These are phyloP conservation scores for Vigna trinervia DNA, from an alignment of 306 rosid species.

Conservation along the genomic window DNA sequence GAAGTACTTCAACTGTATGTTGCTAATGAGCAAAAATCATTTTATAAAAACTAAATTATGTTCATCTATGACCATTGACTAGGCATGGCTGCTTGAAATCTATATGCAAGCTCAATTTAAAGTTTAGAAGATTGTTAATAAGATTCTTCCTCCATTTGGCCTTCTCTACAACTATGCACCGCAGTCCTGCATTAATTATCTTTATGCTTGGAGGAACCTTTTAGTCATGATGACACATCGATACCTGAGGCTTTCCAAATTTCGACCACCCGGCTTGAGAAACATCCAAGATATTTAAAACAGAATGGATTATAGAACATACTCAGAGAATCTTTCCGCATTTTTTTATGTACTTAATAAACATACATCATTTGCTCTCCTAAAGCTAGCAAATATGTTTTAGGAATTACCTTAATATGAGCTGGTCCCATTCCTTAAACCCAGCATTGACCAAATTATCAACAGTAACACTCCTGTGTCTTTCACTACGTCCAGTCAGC, in stretches of 20 bases:
- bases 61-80: background rate
- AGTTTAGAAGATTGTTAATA: no score
- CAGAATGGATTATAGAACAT: no score
- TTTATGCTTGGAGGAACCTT: background rate
- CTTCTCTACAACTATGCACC: no score
- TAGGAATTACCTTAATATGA: slow-evolving; percentile 72
- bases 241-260: background rate
- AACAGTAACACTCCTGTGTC: slow-evolving; percentile 62
- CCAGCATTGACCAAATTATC: slow-evolving; percentile 82
- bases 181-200: no score
- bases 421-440: slow-evolving; percentile 75
- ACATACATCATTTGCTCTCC: no score
- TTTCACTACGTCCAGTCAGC: slow-evolving; percentile 43
- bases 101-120: background rate
- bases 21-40: background rate
- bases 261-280: background rate
- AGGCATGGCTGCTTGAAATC: background rate
- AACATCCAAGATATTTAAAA: background rate
- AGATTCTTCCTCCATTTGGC: background rate
- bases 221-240: background rate
- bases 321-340: no score
- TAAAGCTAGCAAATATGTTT: background rate
- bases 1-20: background rate
- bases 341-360: no score
- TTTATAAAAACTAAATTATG: background rate